These are phyloP conservation scores for Coemansia umbellata DNA, from an alignment of 192 early-diverging fungal species.

Conservation along the genomic window DNA sequence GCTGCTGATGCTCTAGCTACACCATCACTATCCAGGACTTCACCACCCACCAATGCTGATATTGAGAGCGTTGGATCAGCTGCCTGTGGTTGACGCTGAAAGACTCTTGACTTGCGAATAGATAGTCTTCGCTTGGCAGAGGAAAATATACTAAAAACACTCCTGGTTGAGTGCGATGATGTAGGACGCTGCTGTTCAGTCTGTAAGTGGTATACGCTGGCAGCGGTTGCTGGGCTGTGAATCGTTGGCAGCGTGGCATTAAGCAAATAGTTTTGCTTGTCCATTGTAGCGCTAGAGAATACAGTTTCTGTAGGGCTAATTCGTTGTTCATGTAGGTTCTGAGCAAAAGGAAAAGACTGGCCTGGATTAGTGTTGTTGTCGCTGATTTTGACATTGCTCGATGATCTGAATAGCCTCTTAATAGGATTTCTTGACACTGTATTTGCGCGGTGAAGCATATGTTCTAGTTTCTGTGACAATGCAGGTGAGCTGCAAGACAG, in stretches of 20 bases:
- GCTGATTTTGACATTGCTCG: background rate
- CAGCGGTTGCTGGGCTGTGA: constrained; percentile 5
- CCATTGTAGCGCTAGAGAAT: background rate
- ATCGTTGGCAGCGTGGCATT: background rate
- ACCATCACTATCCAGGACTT: no score
- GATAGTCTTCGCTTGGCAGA: constrained; percentile 32
- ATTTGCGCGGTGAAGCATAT: constrained; percentile 17
- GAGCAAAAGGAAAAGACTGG: background rate
- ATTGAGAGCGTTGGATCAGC: no score
- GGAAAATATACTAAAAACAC: constrained; percentile 36
- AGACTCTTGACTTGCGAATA: constrained; percentile 30
- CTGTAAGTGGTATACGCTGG: background rate
- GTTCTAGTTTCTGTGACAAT: background rate
- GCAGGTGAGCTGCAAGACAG: no score
- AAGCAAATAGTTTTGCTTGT: background rate
- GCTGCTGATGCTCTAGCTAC: no score
- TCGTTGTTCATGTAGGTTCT: no score
- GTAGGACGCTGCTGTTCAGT: constrained; percentile 19
- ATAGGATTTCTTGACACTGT: constrained; percentile 28
- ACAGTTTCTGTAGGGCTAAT: background rate
- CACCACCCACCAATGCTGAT: no score
- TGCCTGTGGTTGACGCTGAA: constrained; percentile 13
- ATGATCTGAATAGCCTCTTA: constrained; percentile 25
- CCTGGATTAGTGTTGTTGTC: background rate
- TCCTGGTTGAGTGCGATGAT: constrained; percentile 29